Conservation (phyloP, 345 rosid species). For the Eucalyptus urophylla region DNA sequence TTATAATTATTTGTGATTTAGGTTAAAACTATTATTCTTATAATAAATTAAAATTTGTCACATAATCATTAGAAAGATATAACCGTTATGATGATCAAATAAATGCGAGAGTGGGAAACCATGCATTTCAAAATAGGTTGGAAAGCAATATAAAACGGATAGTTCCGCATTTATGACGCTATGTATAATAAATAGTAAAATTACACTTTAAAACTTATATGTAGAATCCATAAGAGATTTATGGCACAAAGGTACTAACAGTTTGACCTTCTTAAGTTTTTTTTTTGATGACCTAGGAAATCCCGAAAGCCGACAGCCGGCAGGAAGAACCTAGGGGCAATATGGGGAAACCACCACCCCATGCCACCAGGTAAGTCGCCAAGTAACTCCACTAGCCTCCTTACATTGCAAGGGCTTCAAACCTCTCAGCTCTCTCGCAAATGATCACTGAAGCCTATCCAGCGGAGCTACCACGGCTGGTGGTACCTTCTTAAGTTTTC, state of each 20-base stretch:
- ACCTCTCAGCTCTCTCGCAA: no score
- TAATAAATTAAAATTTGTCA: no score
- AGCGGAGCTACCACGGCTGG: no score
- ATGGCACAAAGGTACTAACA: not conserved
- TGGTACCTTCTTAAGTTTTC: not conserved
- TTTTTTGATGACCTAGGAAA: no score
- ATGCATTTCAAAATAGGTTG: not conserved
- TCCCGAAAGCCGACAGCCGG: no score
- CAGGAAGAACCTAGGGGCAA: no score
- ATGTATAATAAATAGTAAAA: not conserved
- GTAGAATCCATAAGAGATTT: not conserved
- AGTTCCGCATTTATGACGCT: fast-evolving
- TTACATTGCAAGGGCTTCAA: no score
- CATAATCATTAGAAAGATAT: not conserved
- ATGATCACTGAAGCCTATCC: no score
- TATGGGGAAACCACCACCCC: no score
- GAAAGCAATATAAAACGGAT: not conserved
- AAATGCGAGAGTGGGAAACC: not conserved
- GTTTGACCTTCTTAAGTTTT: not conserved
- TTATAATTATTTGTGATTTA: no score
- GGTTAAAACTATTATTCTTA: fast-evolving
- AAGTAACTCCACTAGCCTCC: no score
- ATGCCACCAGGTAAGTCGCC: no score
- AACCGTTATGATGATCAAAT: not conserved
- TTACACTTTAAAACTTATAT: not conserved